Evolutionary conservation across 345 rosid genomes (phyloP), one percentile per base, ranked within the genome.

Genomic region (Lepidium aucheri): DNA sequence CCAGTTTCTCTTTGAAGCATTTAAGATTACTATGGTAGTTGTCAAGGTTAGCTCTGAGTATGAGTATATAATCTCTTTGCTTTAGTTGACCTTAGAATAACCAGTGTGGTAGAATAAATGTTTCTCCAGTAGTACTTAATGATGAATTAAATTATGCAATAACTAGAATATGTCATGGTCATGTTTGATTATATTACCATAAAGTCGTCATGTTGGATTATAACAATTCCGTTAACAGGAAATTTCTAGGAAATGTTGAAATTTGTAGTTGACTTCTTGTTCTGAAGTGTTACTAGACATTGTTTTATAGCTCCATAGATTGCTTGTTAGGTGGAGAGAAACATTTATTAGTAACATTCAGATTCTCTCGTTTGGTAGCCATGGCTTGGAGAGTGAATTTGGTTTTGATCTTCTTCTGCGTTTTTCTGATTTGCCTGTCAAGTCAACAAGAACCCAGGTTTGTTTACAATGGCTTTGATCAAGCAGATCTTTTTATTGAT

Each of bases 401-500:
- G 24, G 24, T 40, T 68, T 59, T 59, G 60, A 13, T 65, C 5
- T 28, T 50, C 58, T 73, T 22, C 6, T 61, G 12, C 8, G 1
- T 61, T 10, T 24, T 55, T 24, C 14, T 74, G 32, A 44, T 60
- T 54, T 67, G 4, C 14, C 9, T 49, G 1, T 52, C 56, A 26
- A 67, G 69, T 71, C 65, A 64, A 77, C 74, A 53, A 44, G 42
- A 43, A 34, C 46, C 35, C n/a, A 16, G 63, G 11, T 81, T 84
- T 67, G 45, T 72, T 34, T 86, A 46, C 80, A 45, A 80, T 26
- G 83, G 80, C 42, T 86, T 82, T 68, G 4, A 0, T 7, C 67
- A 53, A 39, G 51, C 71, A 3, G 72, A 76, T 49, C 68, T 86
- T 18, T 44, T 0, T 16, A 68, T 52, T 15, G 68, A 61, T 30